phyloP scores from a whole-genome alignment of 495 filamentous ascomycete genomes.

The Echria macrotheca region DNA sequence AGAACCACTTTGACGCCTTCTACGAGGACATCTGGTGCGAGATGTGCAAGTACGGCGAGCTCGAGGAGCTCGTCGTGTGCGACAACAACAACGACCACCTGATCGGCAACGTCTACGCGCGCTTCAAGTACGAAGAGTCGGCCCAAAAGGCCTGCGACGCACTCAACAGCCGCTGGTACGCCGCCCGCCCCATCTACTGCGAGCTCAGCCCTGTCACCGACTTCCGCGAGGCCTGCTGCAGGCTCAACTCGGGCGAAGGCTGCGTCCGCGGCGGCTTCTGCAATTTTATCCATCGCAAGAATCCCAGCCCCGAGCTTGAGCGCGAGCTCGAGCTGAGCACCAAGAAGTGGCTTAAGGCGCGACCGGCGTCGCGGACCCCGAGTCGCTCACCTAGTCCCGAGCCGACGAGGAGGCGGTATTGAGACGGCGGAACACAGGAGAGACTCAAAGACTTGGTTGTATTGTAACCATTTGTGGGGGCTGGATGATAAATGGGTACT shows the following conservation, averaged over 20 bases:
- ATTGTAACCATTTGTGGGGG: neutral
- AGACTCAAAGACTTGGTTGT: no score
- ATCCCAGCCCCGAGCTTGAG: slow-evolving; percentile 82
- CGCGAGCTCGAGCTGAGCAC: slow-evolving; percentile 78
- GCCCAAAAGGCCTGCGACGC: slow-evolving; percentile 90
- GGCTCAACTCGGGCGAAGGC: slow-evolving; percentile 88
- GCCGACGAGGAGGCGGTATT: slow-evolving; percentile 64
- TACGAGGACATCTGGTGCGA: slow-evolving; percentile 99
- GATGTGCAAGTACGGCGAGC: slow-evolving; percentile 90
- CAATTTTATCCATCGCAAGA: slow-evolving; percentile 98
- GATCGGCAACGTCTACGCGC: slow-evolving; percentile 98
- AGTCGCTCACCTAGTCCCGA: slow-evolving; percentile 70
- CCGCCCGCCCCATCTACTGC: slow-evolving; percentile 95
- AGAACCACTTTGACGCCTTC: slow-evolving; percentile 99
- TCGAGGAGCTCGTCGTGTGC: slow-evolving; percentile 85
- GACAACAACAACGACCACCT: slow-evolving; percentile 98
- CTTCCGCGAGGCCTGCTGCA: slow-evolving; percentile 96
- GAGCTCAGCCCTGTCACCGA: slow-evolving; percentile 95
- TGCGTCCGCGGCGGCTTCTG: slow-evolving; percentile 96
- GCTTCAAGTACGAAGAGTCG: slow-evolving; percentile 99
- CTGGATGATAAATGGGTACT: no score
- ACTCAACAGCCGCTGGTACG: slow-evolving; percentile 94
- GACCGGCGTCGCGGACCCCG: slow-evolving; percentile 78
- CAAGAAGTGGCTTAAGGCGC: slow-evolving; percentile 93
- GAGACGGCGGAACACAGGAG: slow-evolving; percentile 19